Evolutionary conservation across 371 early-diverging fungal species (phyloP), one percentile per base, ranked within the genome.

Genomic region (Mucor lusitanicus): DNA sequence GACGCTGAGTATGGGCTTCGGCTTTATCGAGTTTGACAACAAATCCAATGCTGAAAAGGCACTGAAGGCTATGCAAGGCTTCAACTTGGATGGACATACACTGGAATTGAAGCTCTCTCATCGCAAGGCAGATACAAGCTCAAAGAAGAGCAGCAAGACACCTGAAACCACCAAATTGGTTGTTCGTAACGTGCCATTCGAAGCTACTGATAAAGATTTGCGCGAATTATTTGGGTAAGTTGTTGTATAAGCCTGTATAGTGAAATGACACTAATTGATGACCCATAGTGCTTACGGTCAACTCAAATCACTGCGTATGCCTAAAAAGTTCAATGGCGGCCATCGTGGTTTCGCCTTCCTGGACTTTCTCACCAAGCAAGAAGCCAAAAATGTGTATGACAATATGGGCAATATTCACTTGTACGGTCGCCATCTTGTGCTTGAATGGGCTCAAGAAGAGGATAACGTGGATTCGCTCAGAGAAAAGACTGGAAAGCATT

Each of bases 261-360:
- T 15, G 37, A 27, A n/a, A 48, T 15, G 50, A 30, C 46, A 17
- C 39, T 48, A 19, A 25, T 63, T 33, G n/a, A n/a, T 55, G n/a
- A 21, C 33, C 39, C 71, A 6, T 30, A 91, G 93, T 33, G 74
- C 96, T 6, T 97, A 92, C 80, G 97, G 95, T 64, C 93, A 97
- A 69, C 83, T 99, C 64, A 98, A 98, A 75, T 91, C 95, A 4
- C 88, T 99, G 39, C 92, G 99, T 56, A 71, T 99, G 61, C 99
- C 99, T 48, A 91, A 90, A 64, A 99, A 99, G 77, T 91, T 94
- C 75, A 91, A 93, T 40, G 97, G 98, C 15, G 90, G 91, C 3
- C 97, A 97, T 69, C 94, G 99, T 66, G 99, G 99, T 71, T 99
- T 99, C 81, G 96, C 95, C 48, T 99, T 99, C 87, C 88, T 99